phyloP scores from a whole-genome alignment of 2,329 filamentous ascomycete species.

The Cladophialophora chaetospira region DNA sequence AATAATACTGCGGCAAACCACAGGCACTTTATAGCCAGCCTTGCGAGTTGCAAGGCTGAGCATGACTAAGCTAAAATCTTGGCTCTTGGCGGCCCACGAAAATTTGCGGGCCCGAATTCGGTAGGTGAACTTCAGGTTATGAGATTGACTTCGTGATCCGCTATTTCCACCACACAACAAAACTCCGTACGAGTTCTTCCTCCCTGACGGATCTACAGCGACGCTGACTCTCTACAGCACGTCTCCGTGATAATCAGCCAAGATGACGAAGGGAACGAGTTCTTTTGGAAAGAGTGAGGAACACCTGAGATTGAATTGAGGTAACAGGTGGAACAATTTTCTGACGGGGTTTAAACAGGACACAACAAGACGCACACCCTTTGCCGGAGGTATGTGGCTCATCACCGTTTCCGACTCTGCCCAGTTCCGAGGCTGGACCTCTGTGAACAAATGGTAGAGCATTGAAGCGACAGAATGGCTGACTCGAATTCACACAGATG shows the following conservation, averaged over 20 bases:
- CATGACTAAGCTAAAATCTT: constrained; percentile 7
- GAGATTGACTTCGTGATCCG: constrained; percentile 7
- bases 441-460: not conserved
- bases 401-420: not conserved
- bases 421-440: no score
- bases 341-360: constrained; percentile 23
- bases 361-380: constrained; percentile 98
- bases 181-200: constrained; percentile 19
- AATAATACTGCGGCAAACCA: no score
- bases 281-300: constrained; percentile 69
- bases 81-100: constrained; percentile 27
- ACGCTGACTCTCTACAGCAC: constrained; percentile 13
- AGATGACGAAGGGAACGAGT: constrained; percentile 65
- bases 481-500: constrained; percentile 43
- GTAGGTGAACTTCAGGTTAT: constrained; percentile 2
- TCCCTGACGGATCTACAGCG: not conserved
- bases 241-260: constrained; percentile 25
- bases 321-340: constrained; percentile 2
- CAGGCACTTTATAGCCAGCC: not conserved
- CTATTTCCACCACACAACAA: constrained; percentile 13
- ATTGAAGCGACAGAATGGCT: not conserved
- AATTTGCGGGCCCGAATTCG: constrained; percentile 1
- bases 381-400: constrained; percentile 88
- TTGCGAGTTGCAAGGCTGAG: not conserved
- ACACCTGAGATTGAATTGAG: constrained; percentile 3